phyloP scores from a whole-genome alignment of 345 rosid species.

The Melaleuca quinquenervia region DNA sequence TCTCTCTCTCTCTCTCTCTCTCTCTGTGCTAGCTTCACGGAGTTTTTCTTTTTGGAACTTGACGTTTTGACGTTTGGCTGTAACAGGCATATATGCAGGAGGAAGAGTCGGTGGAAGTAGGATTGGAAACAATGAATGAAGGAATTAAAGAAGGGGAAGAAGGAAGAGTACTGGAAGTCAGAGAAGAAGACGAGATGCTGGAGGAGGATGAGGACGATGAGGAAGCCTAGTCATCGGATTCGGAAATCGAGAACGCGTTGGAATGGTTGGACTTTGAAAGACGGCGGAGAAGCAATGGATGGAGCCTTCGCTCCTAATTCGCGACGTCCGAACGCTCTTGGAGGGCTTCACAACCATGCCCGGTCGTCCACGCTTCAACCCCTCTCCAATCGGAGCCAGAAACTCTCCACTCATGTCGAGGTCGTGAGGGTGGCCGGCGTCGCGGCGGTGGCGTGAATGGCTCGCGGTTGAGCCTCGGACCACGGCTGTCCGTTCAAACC shows the following conservation, averaged over 20 bases:
- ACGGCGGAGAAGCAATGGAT: constrained; percentile 37
- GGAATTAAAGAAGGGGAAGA: constrained; percentile 4
- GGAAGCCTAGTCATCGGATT: constrained; percentile 46
- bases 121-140: not conserved
- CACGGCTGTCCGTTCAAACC: too few relatives aligned
- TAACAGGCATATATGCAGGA: not conserved
- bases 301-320: constrained; percentile 49
- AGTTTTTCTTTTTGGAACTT: not conserved
- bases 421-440: too few relatives aligned
- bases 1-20: not conserved
- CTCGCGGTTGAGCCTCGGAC: too few relatives aligned
- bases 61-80: not conserved
- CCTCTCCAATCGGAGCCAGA: too few relatives aligned
- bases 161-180: not conserved
- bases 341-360: constrained; percentile 56
- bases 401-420: too few relatives aligned
- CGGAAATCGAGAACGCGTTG: constrained; percentile 61
- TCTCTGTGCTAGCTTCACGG: not conserved
- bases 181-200: constrained; percentile 12
- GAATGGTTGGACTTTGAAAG: constrained; percentile 69
- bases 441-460: too few relatives aligned
- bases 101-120: not conserved
- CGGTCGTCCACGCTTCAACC: constrained; percentile 65
- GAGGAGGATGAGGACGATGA: constrained; percentile 47
- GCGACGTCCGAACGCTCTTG: constrained; percentile 70